These are phyloP conservation scores for Moricandia arvensis DNA, from an alignment of 345 rosid genomes.

Conservation along the genomic window DNA sequence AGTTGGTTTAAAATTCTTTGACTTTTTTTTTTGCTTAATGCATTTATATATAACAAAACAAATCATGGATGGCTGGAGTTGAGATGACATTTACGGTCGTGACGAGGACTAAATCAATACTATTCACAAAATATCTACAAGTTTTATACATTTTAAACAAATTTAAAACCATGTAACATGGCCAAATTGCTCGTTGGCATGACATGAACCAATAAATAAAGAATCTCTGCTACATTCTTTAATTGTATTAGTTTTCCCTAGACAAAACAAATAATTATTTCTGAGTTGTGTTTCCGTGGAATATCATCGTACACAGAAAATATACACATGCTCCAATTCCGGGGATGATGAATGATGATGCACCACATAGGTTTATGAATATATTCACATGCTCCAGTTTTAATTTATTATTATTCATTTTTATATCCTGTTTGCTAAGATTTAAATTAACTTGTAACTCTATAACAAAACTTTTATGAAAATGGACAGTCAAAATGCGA, in stretches of 20 bases:
- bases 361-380: conserved; percentile 15
- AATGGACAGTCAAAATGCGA: not conserved
- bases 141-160: not conserved
- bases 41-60: not conserved
- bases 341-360: conserved; percentile 11
- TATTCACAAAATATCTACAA: not conserved
- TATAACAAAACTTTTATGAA: not conserved
- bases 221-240: not conserved
- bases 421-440: not conserved
- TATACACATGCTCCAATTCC: not conserved
- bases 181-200: not conserved
- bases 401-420: not conserved
- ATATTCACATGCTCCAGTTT: not conserved
- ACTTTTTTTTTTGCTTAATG: not conserved
- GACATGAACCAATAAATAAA: not conserved
- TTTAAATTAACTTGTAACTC: not conserved
- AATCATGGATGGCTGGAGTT: not conserved
- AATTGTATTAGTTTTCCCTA: not conserved
- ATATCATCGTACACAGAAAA: not conserved
- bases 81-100: not conserved
- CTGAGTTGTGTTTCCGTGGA: not conserved
- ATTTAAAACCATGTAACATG: not conserved
- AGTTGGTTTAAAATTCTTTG: not conserved
- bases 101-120: not conserved
- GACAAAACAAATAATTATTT: not conserved